Evolutionary conservation across 148 eudicot genomes (phyloP).

Genomic region (Persicaria tinctoria): DNA sequence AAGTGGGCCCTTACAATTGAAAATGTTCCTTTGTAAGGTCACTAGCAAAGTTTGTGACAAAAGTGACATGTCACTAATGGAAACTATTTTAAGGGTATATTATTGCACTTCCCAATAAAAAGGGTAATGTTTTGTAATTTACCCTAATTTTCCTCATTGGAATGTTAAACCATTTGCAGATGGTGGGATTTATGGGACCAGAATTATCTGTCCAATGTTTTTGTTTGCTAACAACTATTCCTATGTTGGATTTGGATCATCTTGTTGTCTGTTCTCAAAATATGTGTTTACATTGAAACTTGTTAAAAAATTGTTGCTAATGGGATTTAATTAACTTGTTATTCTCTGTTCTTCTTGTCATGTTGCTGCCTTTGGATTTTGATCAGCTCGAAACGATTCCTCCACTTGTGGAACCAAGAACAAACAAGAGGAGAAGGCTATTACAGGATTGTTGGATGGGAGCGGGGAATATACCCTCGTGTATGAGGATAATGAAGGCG

Average conservation of each 20-base stretch:
- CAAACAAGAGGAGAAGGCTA: slow-evolving; percentile 40
- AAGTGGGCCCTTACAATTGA: neutral
- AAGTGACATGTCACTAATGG: neutral
- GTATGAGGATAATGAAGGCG: slow-evolving; percentile 97
- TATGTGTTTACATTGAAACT: neutral
- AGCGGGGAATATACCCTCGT: slow-evolving; percentile 95
- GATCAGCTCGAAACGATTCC: slow-evolving; percentile 63
- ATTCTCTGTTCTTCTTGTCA: slow-evolving; percentile 1
- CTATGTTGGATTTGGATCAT: slow-evolving; percentile 9
- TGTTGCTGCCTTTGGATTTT: slow-evolving; percentile 7
- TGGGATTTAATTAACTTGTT: neutral
- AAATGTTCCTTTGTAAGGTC: neutral
- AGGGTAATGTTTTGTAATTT: neutral
- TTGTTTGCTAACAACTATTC: slow-evolving; percentile 6
- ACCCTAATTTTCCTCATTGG: neutral
- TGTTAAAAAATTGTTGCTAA: neutral
- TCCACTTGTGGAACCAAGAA: slow-evolving; percentile 34
- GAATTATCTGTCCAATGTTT: slow-evolving; percentile 10
- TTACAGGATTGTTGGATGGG: slow-evolving; percentile 65
- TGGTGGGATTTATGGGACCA: slow-evolving; percentile 9
- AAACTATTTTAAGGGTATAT: neutral
- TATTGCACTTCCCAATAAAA: neutral
- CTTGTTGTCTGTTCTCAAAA: slow-evolving; percentile 8
- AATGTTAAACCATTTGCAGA: neutral
- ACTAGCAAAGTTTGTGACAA: neutral